Conservation (phyloP, 2,329 filamentous ascomycete species). For the Aspergillus sp. region DNA sequence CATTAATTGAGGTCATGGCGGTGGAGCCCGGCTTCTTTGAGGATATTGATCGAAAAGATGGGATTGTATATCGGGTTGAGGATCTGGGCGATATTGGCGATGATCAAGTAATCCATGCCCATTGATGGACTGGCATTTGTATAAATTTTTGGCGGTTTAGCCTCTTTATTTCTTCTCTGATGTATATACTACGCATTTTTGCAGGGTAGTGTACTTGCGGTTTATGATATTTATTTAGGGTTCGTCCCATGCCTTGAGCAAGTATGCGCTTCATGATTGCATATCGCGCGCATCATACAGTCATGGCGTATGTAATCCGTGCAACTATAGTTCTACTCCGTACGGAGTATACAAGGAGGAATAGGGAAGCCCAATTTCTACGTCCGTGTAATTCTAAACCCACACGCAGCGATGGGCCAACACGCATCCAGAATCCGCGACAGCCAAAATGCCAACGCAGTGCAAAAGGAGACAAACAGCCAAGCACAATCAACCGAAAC, state of each 20-base stretch:
- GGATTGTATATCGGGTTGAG: slow-evolving; percentile 7
- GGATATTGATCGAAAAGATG: slow-evolving; percentile 12
- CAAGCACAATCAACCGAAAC: too few relatives aligned
- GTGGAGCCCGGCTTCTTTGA: slow-evolving; percentile 20
- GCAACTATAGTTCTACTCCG: too few relatives aligned
- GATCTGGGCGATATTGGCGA: background rate
- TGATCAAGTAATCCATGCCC: background rate
- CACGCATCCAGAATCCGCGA: slow-evolving; percentile 5
- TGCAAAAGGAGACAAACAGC: slow-evolving; percentile 26
- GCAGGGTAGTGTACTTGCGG: too few relatives aligned
- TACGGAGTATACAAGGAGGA: too few relatives aligned
- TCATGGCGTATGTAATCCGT: too few relatives aligned
- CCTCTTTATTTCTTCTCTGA: too few relatives aligned
- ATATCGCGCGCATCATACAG: background rate
- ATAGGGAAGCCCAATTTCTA: too few relatives aligned
- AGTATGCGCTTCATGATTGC: background rate
- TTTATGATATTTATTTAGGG: background rate
- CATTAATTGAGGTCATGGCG: slow-evolving; percentile 26
- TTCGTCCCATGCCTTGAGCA: background rate
- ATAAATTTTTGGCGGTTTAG: background rate
- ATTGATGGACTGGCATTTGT: background rate
- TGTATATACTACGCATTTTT: too few relatives aligned
- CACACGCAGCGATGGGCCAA: background rate
- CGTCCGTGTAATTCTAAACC: background rate
- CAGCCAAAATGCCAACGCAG: background rate